phyloP scores from a whole-genome alignment of 352 stramenopile genomes.

The Globisporangium mamillatum region DNA sequence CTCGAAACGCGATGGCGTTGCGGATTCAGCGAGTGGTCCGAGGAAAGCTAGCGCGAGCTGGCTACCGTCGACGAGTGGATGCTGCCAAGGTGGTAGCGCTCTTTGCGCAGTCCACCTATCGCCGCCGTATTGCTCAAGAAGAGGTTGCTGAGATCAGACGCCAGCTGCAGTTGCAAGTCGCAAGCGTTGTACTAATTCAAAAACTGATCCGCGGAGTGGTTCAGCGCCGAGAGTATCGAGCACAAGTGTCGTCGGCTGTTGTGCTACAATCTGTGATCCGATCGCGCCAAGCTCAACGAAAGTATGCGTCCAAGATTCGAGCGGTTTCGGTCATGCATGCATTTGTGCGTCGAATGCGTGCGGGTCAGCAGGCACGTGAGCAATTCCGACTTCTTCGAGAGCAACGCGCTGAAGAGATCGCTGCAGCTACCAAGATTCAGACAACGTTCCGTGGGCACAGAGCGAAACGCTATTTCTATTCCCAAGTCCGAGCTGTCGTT shows the following conservation, averaged over 20 bases:
- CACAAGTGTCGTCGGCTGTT: conserved; percentile 26
- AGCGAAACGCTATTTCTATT: conserved; percentile 15
- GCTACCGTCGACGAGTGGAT: conserved; percentile 25
- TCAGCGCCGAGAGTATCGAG: conserved; percentile 33
- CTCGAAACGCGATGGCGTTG: conserved; percentile 41
- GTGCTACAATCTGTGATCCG: conserved; percentile 41
- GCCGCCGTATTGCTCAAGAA: conserved; percentile 32
- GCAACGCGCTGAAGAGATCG: conserved; percentile 2
- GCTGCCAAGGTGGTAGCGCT: conserved; percentile 30
- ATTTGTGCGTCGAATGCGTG: conserved; percentile 21
- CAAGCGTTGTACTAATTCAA: conserved; percentile 35
- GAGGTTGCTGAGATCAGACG: conserved; percentile 23
- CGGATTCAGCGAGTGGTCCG: conserved; percentile 42
- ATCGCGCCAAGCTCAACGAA: conserved; percentile 23
- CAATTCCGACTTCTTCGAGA: not conserved
- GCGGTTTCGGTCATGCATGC: conserved; percentile 30
- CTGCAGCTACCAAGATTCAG: conserved; percentile 30
- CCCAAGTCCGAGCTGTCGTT: conserved; percentile 22
- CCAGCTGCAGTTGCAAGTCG: conserved; percentile 23
- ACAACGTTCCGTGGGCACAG: conserved; percentile 19
- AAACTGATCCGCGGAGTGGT: conserved; percentile 33
- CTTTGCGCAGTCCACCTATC: conserved; percentile 33
- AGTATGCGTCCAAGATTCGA: conserved; percentile 25
- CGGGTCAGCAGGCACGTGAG: conserved; percentile 19
- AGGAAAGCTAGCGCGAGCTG: conserved; percentile 32